These are phyloP conservation scores for Crepidotus variabilis DNA, from an alignment of 768 basidiomycete species.

Conservation along the genomic window DNA sequence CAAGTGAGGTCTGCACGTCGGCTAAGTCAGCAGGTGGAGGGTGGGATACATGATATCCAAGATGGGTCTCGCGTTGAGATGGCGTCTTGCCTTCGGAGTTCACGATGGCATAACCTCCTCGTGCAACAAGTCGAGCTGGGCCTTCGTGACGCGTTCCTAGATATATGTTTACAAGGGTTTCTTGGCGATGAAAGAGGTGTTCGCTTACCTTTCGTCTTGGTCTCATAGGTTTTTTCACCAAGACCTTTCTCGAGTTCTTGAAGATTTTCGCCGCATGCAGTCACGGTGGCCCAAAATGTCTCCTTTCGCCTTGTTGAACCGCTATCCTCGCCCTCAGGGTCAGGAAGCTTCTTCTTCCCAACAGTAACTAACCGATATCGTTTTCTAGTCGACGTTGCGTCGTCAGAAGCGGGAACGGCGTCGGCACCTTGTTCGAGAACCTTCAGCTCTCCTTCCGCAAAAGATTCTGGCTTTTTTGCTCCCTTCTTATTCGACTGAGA, in stretches of 20 bases:
- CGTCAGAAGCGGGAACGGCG: constrained; percentile 39
- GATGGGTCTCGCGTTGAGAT: constrained; percentile 46
- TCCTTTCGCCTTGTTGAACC: constrained; percentile 35
- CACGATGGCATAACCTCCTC: constrained; percentile 59
- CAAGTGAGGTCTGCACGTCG: constrained; percentile 52
- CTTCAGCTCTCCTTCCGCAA: constrained; percentile 35
- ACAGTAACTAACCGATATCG: constrained; percentile 47
- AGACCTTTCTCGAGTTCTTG: constrained; percentile 42
- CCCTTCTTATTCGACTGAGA: constrained; percentile 5
- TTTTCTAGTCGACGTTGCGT: constrained; percentile 31
- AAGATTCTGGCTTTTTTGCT: constrained; percentile 16
- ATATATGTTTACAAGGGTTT: neutral
- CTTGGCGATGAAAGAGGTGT: neutral
- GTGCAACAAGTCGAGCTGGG: constrained; percentile 48
- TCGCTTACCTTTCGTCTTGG: constrained; percentile 52
- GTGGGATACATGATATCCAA: constrained; percentile 59
- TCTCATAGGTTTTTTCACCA: constrained; percentile 51
- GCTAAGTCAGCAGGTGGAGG: constrained; percentile 39
- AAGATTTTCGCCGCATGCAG: constrained; percentile 49
- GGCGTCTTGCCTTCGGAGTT: constrained; percentile 41
- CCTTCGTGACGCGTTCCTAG: constrained; percentile 50
- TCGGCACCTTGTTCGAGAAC: constrained; percentile 43
- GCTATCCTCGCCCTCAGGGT: constrained; percentile 29
- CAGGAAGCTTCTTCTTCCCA: constrained; percentile 58
- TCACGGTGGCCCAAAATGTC: constrained; percentile 50